A percentile compares a stretch with the other conserved stretches of the same genome.
These are phyloP conservation scores for Phytophthora palmivora DNA, from an alignment of 352 stramenopile genomes.

Conservation along the genomic window DNA sequence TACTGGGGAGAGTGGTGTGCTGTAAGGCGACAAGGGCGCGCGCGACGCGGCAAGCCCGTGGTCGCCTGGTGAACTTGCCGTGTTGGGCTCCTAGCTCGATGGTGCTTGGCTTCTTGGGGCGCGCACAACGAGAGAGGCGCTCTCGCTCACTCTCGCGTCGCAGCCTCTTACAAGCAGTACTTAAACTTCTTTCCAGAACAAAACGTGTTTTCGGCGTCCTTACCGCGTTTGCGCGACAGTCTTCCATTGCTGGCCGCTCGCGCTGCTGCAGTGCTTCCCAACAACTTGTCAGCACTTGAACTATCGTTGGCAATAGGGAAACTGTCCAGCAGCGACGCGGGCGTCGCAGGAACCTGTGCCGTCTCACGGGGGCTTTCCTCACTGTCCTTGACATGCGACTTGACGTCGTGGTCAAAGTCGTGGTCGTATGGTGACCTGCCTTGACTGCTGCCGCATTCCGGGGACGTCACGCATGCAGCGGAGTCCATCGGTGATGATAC, in stretches of 20 bases:
- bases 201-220: conserved; percentile 57
- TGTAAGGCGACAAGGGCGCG: conserved; percentile 20
- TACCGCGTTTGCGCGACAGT: conserved; percentile 54
- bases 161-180: conserved; percentile 62
- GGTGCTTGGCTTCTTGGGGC: conserved; percentile 24
- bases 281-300: conserved; percentile 84
- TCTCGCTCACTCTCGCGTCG: conserved; percentile 28
- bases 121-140: conserved; percentile 6
- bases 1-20: conserved; percentile 16
- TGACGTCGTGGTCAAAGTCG: conserved; percentile 77
- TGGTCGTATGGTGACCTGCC: conserved; percentile 75
- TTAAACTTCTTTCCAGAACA: conserved; percentile 69
- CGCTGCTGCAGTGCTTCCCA: conserved; percentile 45
- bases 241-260: conserved; percentile 33
- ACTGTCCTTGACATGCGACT: conserved; percentile 53
- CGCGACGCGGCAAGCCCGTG: conserved; percentile 18
- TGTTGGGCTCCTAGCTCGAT: conserved; percentile 15
- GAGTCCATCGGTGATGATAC: conserved; percentile 73
- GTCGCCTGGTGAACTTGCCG: conserved; percentile 19
- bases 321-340: conserved; percentile 52
- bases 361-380: conserved; percentile 62
- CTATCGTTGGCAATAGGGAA: conserved; percentile 71
- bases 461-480: conserved; percentile 73
- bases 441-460: conserved; percentile 75
- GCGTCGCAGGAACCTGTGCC: conserved; percentile 46